A percentile compares a stretch with the other conserved stretches of the same genome.
Evolutionary conservation across 495 filamentous ascomycete species (phyloP).

Genomic region (Apodospora peruviana): DNA sequence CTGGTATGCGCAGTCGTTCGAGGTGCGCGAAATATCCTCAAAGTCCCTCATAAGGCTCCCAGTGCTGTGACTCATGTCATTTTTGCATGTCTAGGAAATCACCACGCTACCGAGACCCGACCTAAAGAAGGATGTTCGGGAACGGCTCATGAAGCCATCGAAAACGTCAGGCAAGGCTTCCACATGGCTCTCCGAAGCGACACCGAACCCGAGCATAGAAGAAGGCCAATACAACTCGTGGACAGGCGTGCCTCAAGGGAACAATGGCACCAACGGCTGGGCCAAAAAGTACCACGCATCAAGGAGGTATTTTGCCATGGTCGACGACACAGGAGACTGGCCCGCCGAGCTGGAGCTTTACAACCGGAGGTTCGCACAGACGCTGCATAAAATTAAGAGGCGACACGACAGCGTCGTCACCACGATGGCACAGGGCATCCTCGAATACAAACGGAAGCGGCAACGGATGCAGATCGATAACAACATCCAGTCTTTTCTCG

Average conservation of each 20-base stretch:
- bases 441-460: conserved; percentile 93
- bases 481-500: conserved; percentile 92
- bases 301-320: conserved; percentile 83
- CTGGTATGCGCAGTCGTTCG: conserved; percentile 99
- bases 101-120: conserved; percentile 74
- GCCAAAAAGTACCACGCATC: conserved; percentile 46
- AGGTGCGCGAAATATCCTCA: conserved; percentile 53
- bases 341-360: conserved; percentile 92
- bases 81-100: conserved; percentile 70
- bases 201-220: conserved; percentile 81
- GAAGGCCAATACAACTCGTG: conserved; percentile 83
- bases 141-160: conserved; percentile 69
- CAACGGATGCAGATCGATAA: conserved; percentile 98
- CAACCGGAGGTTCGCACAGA: conserved; percentile 82
- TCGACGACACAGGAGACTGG: conserved; percentile 85
- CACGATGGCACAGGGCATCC: conserved; percentile 88
- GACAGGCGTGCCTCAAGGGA: conserved; percentile 32
- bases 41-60: not conserved
- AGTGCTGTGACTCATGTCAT: conserved; percentile 15
- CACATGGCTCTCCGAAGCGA: conserved; percentile 71
- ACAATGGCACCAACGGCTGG: conserved; percentile 43
- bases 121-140: conserved; percentile 69
- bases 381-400: conserved; percentile 86
- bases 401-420: conserved; percentile 96
- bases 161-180: conserved; percentile 52